These are phyloP conservation scores for Sphaerulina vaccinii DNA, from an alignment of 2,329 filamentous ascomycete species.

Conservation along the genomic window DNA sequence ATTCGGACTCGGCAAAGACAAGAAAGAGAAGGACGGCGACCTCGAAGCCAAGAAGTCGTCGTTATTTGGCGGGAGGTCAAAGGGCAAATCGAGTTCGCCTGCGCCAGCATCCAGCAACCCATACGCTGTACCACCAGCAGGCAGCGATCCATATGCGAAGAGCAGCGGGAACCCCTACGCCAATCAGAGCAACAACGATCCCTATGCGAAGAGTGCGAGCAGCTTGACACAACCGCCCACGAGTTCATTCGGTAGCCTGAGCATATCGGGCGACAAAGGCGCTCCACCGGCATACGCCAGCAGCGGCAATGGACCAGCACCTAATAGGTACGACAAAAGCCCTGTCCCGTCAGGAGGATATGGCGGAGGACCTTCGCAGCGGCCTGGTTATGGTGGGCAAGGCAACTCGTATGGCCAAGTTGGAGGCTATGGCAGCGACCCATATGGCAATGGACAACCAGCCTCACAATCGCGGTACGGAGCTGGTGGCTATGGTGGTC, in stretches of 20 bases:
- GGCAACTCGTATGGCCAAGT: slow-evolving; percentile 42
- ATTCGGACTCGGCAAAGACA: slow-evolving; percentile 51
- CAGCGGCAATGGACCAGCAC: slow-evolving; percentile 32
- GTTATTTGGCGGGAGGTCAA: slow-evolving; percentile 59
- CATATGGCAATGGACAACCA: slow-evolving; percentile 46
- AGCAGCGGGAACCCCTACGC: slow-evolving; percentile 37
- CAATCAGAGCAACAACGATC: slow-evolving; percentile 28
- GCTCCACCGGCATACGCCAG: slow-evolving; percentile 39
- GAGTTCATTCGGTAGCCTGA: slow-evolving; percentile 34
- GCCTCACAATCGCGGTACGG: slow-evolving; percentile 41
- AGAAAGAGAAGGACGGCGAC: slow-evolving; percentile 54
- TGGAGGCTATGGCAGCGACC: slow-evolving; percentile 52
- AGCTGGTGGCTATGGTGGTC: slow-evolving; percentile 55
- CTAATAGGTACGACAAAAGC: slow-evolving; percentile 44
- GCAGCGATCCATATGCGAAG: slow-evolving; percentile 28
- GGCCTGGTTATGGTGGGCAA: slow-evolving; percentile 27
- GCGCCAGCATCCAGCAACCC: slow-evolving; percentile 51
- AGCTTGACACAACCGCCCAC: slow-evolving; percentile 33
- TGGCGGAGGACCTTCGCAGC: slow-evolving; percentile 35
- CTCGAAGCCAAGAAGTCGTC: slow-evolving; percentile 54
- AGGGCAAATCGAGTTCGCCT: slow-evolving; percentile 52
- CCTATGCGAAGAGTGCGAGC: slow-evolving; percentile 32
- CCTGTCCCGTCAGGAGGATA: slow-evolving; percentile 48
- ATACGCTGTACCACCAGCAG: slow-evolving; percentile 51
- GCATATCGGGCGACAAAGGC: slow-evolving; percentile 26